Conservation (phyloP, 2,329 filamentous ascomycete genomes). For the Microcera coccophila region DNA sequence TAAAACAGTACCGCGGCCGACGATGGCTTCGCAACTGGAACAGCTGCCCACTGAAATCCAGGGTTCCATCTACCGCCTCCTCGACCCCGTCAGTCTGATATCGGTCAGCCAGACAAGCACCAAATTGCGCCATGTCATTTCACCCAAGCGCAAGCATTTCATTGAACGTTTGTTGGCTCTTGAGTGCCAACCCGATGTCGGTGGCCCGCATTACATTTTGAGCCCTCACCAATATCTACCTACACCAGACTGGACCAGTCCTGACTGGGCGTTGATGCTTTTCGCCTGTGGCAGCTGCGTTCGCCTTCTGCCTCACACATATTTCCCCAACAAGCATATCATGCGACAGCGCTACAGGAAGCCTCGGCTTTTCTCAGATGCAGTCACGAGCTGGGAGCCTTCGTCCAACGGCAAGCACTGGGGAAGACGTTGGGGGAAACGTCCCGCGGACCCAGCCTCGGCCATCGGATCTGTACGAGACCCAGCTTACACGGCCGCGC, state of each 20-base stretch:
- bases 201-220: slow-evolving; percentile 4
- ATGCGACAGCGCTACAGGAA: slow-evolving; percentile 9
- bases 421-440: neutral
- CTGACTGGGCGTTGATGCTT: slow-evolving; percentile 6
- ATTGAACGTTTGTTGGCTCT: slow-evolving; percentile 8
- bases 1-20: no score
- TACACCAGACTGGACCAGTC: neutral
- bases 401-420: slow-evolving; percentile 13
- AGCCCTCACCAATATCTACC: neutral
- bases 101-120: slow-evolving; percentile 11
- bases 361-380: slow-evolving; percentile 5
- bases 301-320: slow-evolving; percentile 9
- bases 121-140: slow-evolving; percentile 11
- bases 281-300: slow-evolving; percentile 15
- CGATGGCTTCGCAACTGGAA: no score
- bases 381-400: neutral
- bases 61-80: slow-evolving; percentile 10
- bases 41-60: slow-evolving; percentile 13
- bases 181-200: slow-evolving; percentile 1
- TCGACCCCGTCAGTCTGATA: slow-evolving; percentile 15
- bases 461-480: no score
- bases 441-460: no score
- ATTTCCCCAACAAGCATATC: slow-evolving; percentile 12
- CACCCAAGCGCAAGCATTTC: slow-evolving; percentile 7
- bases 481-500: neutral